Evolutionary conservation across 371 early-diverging fungal species (phyloP).

Genomic region (Circinella minor): DNA sequence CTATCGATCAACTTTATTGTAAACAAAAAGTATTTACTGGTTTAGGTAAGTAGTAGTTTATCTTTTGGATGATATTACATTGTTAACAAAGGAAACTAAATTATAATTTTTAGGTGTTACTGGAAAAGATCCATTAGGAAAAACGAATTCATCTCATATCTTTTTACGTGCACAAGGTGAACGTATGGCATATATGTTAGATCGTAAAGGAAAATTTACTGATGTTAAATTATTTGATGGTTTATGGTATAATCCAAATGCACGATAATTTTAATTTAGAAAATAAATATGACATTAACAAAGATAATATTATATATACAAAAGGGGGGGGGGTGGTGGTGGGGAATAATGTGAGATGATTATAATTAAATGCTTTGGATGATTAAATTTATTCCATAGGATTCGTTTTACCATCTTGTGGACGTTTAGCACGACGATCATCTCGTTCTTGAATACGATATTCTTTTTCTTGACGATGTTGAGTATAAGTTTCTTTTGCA

Average conservation of each 20-base stretch:
- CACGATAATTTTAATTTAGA: background rate
- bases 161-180: constrained; percentile 48
- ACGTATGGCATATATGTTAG: constrained; percentile 51
- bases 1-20: constrained; percentile 41
- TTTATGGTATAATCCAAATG: constrained; percentile 34
- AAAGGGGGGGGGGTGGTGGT: no score
- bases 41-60: constrained; percentile 28
- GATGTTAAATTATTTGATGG: constrained; percentile 55
- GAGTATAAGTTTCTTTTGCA: constrained; percentile 15
- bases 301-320: constrained; percentile 4
- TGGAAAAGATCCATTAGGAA: constrained; percentile 40
- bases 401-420: constrained; percentile 27
- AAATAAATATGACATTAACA: no score
- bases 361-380: no score
- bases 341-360: no score
- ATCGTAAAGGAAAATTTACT: constrained; percentile 52
- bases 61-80: no score
- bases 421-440: constrained; percentile 12
- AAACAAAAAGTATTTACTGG: constrained; percentile 53
- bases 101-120: constrained; percentile 2
- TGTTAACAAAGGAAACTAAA: no score
- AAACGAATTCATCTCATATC: constrained; percentile 42
- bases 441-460: constrained; percentile 13
- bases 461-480: constrained; percentile 17
- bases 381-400: constrained; percentile 29